These are phyloP conservation scores for Lactarius sp. DNA, from an alignment of 768 basidiomycete species.

Conservation along the genomic window DNA sequence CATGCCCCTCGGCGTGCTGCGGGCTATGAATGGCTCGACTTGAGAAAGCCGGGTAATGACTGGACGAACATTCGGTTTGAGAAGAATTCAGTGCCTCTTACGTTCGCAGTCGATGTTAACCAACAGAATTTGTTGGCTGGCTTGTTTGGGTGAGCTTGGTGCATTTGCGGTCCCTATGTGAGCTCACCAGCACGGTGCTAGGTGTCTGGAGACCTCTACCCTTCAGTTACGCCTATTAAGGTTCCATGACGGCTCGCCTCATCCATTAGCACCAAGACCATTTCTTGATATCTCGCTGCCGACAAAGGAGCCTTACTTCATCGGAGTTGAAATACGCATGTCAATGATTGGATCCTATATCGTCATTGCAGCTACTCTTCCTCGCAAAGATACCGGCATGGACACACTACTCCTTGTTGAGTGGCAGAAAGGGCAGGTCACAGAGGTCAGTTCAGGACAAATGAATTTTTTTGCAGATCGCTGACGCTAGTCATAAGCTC, in stretches of 20 bases:
- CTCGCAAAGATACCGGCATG: not conserved
- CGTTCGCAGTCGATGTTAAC: not conserved
- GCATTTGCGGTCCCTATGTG: not conserved
- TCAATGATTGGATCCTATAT: not conserved
- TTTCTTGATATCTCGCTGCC: conserved; percentile 1
- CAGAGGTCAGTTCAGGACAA: not conserved
- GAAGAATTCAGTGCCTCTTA: not conserved
- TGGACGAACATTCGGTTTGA: conserved; percentile 5
- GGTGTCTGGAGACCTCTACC: conserved; percentile 1
- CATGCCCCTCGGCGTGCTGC: not conserved
- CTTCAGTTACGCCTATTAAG: not conserved
- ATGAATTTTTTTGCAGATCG: not conserved
- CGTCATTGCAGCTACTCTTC: not conserved
- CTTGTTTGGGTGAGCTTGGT: not conserved
- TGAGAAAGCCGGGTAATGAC: not conserved
- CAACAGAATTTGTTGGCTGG: not conserved
- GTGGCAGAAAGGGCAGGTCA: not conserved
- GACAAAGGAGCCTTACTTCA: not conserved
- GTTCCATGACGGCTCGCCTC: conserved; percentile 1
- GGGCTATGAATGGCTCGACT: conserved; percentile 3
- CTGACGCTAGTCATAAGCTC: not conserved
- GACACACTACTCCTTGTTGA: conserved; percentile 6
- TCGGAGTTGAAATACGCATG: not conserved
- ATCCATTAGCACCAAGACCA: not conserved
- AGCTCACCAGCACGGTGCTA: not conserved